A percentile compares a stretch with the other conserved stretches of the same genome.
Conservation (phyloP, 2,329 filamentous ascomycete species). For the Xylaria sp. region DNA sequence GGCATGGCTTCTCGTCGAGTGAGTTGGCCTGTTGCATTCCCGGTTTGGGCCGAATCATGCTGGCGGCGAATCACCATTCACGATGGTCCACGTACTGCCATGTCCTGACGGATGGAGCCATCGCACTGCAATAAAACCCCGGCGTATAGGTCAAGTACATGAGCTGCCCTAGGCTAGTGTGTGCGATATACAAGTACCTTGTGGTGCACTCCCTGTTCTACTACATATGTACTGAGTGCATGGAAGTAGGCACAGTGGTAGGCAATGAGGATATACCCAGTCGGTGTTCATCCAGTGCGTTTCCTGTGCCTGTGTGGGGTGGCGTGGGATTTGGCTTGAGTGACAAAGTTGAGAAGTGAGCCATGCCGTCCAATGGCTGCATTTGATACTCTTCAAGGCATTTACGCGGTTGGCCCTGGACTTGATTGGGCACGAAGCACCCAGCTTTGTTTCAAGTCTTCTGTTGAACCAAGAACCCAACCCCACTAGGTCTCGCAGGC, state of each 20-base stretch:
- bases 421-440: conserved; percentile 47
- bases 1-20: conserved; percentile 28
- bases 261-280: conserved; percentile 1
- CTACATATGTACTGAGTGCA: too few species aligned
- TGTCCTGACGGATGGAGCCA: conserved; percentile 35
- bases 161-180: background rate
- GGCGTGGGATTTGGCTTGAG: background rate
- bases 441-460: conserved; percentile 47
- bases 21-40: conserved; percentile 31
- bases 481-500: conserved; percentile 27
- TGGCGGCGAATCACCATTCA: conserved; percentile 44
- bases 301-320: background rate
- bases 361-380: conserved; percentile 31
- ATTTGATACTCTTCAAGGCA: conserved; percentile 32
- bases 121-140: conserved; percentile 22
- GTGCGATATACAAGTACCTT: background rate
- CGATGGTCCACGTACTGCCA: conserved; percentile 42
- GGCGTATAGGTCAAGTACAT: conserved; percentile 15
- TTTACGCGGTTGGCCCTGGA: conserved; percentile 36
- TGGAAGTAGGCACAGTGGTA: too few species aligned
- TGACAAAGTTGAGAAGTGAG: conserved; percentile 1
- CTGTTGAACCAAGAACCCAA: conserved; percentile 35
- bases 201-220: background rate
- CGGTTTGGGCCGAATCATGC: conserved; percentile 26
- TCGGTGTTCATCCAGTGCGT: background rate